These are phyloP conservation scores for Psilocybe sp. DNA, from an alignment of 768 basidiomycete species.

Conservation along the genomic window DNA sequence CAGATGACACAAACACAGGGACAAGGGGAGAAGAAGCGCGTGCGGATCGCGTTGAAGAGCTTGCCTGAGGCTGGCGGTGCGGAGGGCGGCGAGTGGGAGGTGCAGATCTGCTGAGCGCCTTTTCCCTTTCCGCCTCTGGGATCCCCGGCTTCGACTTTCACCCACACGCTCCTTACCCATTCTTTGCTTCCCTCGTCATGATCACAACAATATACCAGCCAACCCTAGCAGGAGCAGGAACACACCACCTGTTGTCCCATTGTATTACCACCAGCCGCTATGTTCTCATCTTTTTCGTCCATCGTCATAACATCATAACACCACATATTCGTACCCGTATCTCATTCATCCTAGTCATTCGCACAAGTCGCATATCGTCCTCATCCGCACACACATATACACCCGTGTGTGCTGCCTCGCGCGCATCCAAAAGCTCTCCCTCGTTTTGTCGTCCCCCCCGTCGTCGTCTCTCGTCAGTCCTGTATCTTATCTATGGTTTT, in stretches of 20 bases:
- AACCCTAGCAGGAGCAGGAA: no score
- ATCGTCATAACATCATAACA: no score
- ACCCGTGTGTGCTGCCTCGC: background rate
- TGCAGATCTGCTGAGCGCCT: conserved; percentile 55
- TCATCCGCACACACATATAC: no score
- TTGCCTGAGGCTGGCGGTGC: conserved; percentile 53
- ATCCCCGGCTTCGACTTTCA: background rate
- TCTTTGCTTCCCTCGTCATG: no score
- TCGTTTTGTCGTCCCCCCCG: background rate
- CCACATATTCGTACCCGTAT: no score
- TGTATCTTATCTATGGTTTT: conserved; percentile 5
- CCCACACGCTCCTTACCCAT: background rate
- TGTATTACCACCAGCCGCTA: no score
- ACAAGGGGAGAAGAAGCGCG: conserved; percentile 44
- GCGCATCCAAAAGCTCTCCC: background rate
- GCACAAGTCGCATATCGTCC: no score
- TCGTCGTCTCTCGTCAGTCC: background rate
- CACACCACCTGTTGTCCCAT: no score
- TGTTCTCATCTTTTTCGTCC: no score
- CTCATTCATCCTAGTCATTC: no score
- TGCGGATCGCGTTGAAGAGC: conserved; percentile 66
- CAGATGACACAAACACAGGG: no score
- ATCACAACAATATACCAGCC: no score
- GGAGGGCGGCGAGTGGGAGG: conserved; percentile 79
- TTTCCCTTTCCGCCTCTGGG: background rate